phyloP scores from a whole-genome alignment of 169 alveolate species.

The Plasmodium chabaudi region DNA sequence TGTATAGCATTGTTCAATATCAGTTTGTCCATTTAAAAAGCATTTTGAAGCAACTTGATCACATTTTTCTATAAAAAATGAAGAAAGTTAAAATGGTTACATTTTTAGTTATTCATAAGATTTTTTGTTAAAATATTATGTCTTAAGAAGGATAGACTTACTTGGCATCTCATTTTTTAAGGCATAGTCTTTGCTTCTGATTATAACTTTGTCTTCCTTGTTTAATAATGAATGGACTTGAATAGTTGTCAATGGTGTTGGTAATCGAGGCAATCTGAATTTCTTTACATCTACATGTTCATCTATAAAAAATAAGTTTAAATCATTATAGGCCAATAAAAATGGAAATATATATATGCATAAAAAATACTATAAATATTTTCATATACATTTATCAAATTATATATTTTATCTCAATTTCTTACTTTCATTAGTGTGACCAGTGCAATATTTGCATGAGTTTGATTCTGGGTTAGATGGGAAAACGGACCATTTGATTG shows the following conservation, averaged over 20 bases:
- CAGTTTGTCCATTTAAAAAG: slow-evolving; percentile 45
- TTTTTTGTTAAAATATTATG: not conserved
- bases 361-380: too few species aligned
- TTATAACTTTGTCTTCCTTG: not conserved
- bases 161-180: slow-evolving; percentile 13
- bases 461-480: not conserved
- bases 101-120: not conserved
- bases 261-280: not conserved
- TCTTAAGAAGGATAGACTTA: not conserved
- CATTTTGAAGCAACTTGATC: not conserved
- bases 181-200: slow-evolving; percentile 13
- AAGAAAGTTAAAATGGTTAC: not conserved
- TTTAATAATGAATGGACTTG: slow-evolving; percentile 1
- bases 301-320: not conserved
- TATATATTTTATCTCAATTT: not conserved
- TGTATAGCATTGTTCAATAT: slow-evolving; percentile 19
- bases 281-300: not conserved
- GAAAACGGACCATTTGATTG: slow-evolving; percentile 7
- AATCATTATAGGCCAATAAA: not conserved
- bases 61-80: slow-evolving; percentile 16
- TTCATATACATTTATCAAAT: not conserved
- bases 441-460: not conserved
- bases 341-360: too few species aligned
- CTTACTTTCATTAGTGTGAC: not conserved
- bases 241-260: slow-evolving; percentile 11